These are phyloP conservation scores for Zizania palustris DNA, from an alignment of 202 grass and related monocot genomes.

Conservation along the genomic window DNA sequence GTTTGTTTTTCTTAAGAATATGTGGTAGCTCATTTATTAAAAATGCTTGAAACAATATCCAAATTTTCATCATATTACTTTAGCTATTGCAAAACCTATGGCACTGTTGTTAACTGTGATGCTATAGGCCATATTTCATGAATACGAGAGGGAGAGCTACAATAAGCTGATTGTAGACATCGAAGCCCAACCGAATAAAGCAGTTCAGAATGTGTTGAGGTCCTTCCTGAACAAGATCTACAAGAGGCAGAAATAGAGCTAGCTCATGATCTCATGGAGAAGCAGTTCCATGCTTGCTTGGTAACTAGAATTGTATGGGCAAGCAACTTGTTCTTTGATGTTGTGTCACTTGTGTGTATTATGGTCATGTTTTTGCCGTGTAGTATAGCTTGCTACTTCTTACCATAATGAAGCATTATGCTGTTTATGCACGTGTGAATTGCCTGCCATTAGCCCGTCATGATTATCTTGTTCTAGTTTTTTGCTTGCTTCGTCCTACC, in stretches of 20 bases:
- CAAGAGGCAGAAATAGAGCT: constrained; percentile 78
- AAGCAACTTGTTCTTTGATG: constrained; percentile 11
- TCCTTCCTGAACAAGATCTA: constrained; percentile 98
- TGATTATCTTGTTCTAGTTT: neutral
- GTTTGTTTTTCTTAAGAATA: neutral
- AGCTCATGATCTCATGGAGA: constrained; percentile 37
- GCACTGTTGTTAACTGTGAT: constrained; percentile 5
- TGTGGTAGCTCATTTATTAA: neutral
- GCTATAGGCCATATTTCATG: constrained; percentile 65
- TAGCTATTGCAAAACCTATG: constrained; percentile 12
- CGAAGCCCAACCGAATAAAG: constrained; percentile 76
- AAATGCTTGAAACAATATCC: constrained; percentile 24
- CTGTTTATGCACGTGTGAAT: neutral
- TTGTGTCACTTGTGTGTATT: constrained; percentile 19
- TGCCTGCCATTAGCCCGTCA: neutral
- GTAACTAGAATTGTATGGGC: constrained; percentile 4
- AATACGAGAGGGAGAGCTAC: constrained; percentile 73
- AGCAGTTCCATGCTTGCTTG: constrained; percentile 27
- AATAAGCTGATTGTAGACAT: constrained; percentile 72
- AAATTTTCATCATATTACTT: neutral
- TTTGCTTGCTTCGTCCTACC: neutral
- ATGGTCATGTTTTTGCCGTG: constrained; percentile 3
- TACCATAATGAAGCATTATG: constrained; percentile 25
- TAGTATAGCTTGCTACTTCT: neutral
- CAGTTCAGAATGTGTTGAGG: constrained; percentile 77